Evolutionary conservation across 176 grass and related monocot species (phyloP).

Genomic region (Avena sativa): DNA sequence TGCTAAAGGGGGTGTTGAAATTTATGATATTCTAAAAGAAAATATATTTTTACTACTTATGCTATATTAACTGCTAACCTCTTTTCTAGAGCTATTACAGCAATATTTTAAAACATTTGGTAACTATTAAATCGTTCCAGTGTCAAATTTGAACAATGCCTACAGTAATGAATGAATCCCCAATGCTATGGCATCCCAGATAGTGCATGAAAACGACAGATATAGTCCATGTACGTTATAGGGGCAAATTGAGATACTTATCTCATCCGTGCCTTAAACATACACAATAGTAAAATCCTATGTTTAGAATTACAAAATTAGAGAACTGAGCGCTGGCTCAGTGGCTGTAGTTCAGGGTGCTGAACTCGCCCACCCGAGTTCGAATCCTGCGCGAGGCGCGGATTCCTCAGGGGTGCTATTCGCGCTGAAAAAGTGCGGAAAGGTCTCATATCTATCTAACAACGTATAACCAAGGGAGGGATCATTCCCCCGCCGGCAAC

Average conservation of each 20-base stretch:
- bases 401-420: too few relatives aligned
- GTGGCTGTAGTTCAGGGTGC: too few relatives aligned
- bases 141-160: background rate
- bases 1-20: background rate
- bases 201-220: background rate
- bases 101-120: background rate
- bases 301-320: background rate
- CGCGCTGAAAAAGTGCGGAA: too few relatives aligned
- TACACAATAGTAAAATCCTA: background rate
- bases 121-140: background rate
- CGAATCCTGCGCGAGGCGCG: too few relatives aligned
- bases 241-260: background rate
- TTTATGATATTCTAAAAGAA: background rate
- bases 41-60: background rate
- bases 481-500: too few relatives aligned
- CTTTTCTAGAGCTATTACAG: slow-evolving; percentile 13
- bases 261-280: background rate
- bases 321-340: background rate
- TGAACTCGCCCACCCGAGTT: too few relatives aligned
- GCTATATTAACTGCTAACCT: slow-evolving; percentile 15
- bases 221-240: slow-evolving; percentile 2
- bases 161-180: background rate
- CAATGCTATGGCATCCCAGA: background rate
- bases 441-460: too few relatives aligned
- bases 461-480: too few relatives aligned